These are phyloP conservation scores for Malassezia japonica DNA, from an alignment of 1,284 basidiomycete species.

Conservation along the genomic window DNA sequence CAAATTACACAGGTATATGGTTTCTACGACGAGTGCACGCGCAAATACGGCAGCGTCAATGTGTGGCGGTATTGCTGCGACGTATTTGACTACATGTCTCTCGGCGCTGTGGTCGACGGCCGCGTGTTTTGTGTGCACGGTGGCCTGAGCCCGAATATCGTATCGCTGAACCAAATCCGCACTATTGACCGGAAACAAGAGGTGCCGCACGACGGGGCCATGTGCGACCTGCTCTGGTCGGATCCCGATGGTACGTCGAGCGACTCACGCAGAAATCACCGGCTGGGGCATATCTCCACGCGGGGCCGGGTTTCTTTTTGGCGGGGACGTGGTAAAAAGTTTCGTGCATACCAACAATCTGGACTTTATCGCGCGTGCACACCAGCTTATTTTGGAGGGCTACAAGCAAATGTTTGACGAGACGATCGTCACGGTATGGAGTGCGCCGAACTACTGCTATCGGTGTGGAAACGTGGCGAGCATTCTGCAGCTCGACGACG, in stretches of 20 bases:
- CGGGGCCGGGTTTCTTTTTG: constrained; percentile 91
- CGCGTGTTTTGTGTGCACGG: constrained; percentile 87
- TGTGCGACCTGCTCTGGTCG: constrained; percentile 98
- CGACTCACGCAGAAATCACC: constrained; percentile 25
- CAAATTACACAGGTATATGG: constrained; percentile 94
- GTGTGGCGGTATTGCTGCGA: constrained; percentile 99
- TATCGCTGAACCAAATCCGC: constrained; percentile 57
- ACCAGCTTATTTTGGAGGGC: constrained; percentile 93
- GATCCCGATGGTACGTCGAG: constrained; percentile 75
- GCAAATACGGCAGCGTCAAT: constrained; percentile 88
- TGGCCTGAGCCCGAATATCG: constrained; percentile 59
- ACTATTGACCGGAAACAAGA: constrained; percentile 93
- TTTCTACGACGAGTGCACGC: constrained; percentile 95
- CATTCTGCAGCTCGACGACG: constrained; percentile 43
- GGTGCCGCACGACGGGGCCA: constrained; percentile 96
- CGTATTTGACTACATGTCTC: constrained; percentile 89
- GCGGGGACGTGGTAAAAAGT: constrained; percentile 75
- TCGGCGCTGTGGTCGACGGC: constrained; percentile 90
- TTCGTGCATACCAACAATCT: constrained; percentile 87
- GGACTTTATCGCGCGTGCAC: constrained; percentile 88
- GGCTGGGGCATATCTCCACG: constrained; percentile 84
- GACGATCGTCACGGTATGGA: constrained; percentile 95
- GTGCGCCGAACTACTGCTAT: constrained; percentile 97
- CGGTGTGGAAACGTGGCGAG: constrained; percentile 44
- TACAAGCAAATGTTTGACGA: constrained; percentile 97